Percentiles rank a stretch among this genome's conserved stretches.
These are phyloP conservation scores for Mentha longifolia DNA, from an alignment of 257 asterid species.

Conservation along the genomic window DNA sequence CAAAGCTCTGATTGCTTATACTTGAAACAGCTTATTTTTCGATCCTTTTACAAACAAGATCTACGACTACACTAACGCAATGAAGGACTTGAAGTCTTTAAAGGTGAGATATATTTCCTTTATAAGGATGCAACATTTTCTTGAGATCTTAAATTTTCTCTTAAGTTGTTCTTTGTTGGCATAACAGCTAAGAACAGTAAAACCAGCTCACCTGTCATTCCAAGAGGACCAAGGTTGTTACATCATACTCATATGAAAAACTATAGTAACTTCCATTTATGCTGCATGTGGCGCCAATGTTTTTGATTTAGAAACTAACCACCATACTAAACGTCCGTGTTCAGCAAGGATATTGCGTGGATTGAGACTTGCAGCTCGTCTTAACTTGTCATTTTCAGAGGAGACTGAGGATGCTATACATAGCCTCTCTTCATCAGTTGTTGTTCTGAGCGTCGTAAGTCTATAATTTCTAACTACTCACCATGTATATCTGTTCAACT, in stretches of 20 bases:
- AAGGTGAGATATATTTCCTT: slow-evolving; percentile 56
- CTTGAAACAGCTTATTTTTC: slow-evolving; percentile 71
- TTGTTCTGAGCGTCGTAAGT: slow-evolving; percentile 57
- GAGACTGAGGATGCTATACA: slow-evolving; percentile 75
- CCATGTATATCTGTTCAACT: slow-evolving; percentile 13
- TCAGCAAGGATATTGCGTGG: slow-evolving; percentile 97
- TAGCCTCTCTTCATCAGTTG: slow-evolving; percentile 60
- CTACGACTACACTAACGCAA: slow-evolving; percentile 75
- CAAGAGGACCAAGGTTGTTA: slow-evolving; percentile 83
- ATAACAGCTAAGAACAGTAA: slow-evolving; percentile 75
- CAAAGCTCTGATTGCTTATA: slow-evolving; percentile 35
- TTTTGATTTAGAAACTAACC: slow-evolving; percentile 11
- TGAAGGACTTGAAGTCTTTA: slow-evolving; percentile 67
- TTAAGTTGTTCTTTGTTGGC: slow-evolving; percentile 37
- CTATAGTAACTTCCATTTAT: slow-evolving; percentile 25
- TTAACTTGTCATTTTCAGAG: slow-evolving; percentile 67
- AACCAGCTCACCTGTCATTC: slow-evolving; percentile 78
- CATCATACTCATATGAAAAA: slow-evolving; percentile 27
- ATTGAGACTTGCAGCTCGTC: slow-evolving; percentile 95
- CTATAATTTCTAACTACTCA: slow-evolving; percentile 5
- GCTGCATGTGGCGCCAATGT: slow-evolving; percentile 10
- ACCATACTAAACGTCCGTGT: slow-evolving; percentile 22
- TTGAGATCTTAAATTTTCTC: slow-evolving; percentile 19
- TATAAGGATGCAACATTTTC: background rate
- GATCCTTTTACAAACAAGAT: slow-evolving; percentile 71